A percentile compares a stretch with the other conserved stretches of the same genome.
Conservation (phyloP, 129 eudicot species). For the Dittrichia graveolens region DNA sequence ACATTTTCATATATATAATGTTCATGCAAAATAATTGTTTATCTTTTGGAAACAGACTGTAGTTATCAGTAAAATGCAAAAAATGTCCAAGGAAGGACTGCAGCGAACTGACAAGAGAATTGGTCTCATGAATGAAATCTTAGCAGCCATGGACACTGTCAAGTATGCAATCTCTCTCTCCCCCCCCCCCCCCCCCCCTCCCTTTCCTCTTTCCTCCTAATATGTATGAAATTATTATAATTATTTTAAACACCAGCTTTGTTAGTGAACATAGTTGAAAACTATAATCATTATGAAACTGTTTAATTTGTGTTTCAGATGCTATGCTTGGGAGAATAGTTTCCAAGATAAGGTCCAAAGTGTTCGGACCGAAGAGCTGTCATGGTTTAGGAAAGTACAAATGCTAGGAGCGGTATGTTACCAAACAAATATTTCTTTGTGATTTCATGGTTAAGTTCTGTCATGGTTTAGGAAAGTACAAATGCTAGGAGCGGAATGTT, state of each 20-base stretch:
- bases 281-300: conserved; percentile 5
- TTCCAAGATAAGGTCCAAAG: conserved; percentile 79
- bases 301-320: conserved; percentile 45
- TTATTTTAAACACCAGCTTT: neutral
- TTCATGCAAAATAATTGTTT: neutral
- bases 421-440: neutral
- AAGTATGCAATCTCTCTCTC: conserved; percentile 48
- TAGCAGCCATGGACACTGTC: conserved; percentile 97
- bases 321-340: conserved; percentile 96
- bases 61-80: conserved; percentile 90
- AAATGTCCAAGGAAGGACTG: conserved; percentile 84
- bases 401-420: conserved; percentile 89
- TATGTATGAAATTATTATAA: neutral
- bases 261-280: neutral
- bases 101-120: conserved; percentile 91
- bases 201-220: neutral
- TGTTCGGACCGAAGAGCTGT: conserved; percentile 66
- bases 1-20: conserved; percentile 1
- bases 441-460: conserved; percentile 26
- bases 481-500: conserved; percentile 88
- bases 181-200: neutral
- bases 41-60: conserved; percentile 55
- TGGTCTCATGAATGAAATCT: conserved; percentile 89
- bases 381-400: conserved; percentile 82
- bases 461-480: conserved; percentile 81